A percentile compares a stretch with the other conserved stretches of the same genome.
Evolutionary conservation across 768 basidiomycete genomes (phyloP).

Genomic region (Naganishia friedmannii): DNA sequence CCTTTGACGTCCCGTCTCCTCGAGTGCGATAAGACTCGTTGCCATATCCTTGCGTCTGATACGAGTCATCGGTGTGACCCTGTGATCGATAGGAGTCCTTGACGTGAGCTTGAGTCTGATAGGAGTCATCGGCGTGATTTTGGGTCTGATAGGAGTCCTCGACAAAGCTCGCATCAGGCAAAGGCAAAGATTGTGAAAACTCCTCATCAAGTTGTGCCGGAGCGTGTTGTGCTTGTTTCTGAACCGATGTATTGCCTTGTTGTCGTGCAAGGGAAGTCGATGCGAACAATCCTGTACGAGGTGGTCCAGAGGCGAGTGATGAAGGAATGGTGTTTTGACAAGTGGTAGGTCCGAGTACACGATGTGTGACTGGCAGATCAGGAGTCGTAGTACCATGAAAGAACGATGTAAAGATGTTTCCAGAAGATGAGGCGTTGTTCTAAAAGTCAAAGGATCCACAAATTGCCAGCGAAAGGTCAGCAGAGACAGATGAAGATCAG

Average conservation of each 20-base stretch:
- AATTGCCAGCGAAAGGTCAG: not conserved
- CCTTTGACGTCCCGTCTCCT: not conserved
- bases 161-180: not conserved
- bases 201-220: not conserved
- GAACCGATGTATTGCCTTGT: not conserved
- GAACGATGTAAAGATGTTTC: not conserved
- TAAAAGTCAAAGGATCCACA: not conserved
- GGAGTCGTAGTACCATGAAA: not conserved
- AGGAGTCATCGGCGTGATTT: not conserved
- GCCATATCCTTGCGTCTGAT: not conserved
- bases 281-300: not conserved
- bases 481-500: not conserved
- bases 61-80: not conserved
- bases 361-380: not conserved
- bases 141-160: constrained; percentile 1
- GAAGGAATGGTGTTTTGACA: not conserved
- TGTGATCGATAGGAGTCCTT: not conserved
- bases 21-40: too few relatives aligned
- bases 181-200: not conserved
- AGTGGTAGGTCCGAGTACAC: not conserved
- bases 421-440: not conserved
- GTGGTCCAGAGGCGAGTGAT: not conserved
- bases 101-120: not conserved
- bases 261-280: not conserved
- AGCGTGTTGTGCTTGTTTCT: not conserved